Evolutionary conservation across 352 stramenopile species (phyloP).

Genomic region (Pythium inflatum): DNA sequence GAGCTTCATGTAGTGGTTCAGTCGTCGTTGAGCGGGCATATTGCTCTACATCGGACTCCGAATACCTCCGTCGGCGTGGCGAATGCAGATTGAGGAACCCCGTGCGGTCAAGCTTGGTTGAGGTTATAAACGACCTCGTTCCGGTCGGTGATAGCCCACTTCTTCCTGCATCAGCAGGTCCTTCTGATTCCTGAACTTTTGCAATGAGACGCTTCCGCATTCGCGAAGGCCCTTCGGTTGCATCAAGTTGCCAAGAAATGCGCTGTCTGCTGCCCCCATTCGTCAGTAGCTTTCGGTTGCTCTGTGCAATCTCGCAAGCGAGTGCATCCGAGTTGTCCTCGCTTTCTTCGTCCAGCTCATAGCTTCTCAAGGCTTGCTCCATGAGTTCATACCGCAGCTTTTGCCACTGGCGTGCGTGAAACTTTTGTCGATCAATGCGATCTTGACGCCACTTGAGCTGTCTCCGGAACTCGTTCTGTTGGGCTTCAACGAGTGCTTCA

Average conservation of each 20-base stretch:
- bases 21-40: not conserved
- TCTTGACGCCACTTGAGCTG: slow-evolving; percentile 76
- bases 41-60: slow-evolving; percentile 21
- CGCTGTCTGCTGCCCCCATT: not conserved
- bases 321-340: too few relatives aligned
- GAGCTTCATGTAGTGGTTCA: not conserved
- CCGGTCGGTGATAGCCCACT: not conserved
- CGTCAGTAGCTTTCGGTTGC: too few relatives aligned
- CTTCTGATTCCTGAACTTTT: slow-evolving; percentile 5
- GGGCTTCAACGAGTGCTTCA: slow-evolving; percentile 43
- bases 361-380: slow-evolving; percentile 33
- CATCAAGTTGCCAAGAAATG: slow-evolving; percentile 51
- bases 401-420: slow-evolving; percentile 59
- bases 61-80: slow-evolving; percentile 9
- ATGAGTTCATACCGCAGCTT: slow-evolving; percentile 39
- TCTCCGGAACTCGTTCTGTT: slow-evolving; percentile 57
- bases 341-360: too few relatives aligned
- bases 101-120: not conserved
- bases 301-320: slow-evolving; percentile 2
- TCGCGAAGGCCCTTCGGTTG: slow-evolving; percentile 65
- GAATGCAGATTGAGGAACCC: not conserved
- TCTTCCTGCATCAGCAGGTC: not conserved
- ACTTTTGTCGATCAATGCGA: slow-evolving; percentile 66
- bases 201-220: slow-evolving; percentile 64
- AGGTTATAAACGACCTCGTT: not conserved